phyloP scores from a whole-genome alignment of 441 rosid genomes.

The Erysimum cheiri region DNA sequence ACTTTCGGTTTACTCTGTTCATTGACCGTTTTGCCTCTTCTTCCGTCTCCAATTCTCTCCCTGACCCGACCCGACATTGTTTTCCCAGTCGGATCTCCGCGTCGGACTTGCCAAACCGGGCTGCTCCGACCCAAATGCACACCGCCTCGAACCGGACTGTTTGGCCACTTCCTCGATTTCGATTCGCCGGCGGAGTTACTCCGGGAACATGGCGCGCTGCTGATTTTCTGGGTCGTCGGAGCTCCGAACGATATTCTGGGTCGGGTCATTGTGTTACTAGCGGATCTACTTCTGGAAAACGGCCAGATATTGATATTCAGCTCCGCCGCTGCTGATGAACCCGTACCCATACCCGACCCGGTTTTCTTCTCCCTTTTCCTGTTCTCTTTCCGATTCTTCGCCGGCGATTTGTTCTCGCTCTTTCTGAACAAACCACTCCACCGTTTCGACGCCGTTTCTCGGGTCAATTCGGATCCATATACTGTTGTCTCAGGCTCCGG shows the following conservation, averaged over 20 bases:
- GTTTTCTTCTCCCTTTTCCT: constrained; percentile 45
- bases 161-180: constrained; percentile 73
- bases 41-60: constrained; percentile 41
- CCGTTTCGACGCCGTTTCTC: constrained; percentile 33
- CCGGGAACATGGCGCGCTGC: constrained; percentile 83
- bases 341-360: constrained; percentile 34
- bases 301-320: constrained; percentile 83
- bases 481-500: constrained; percentile 30
- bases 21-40: constrained; percentile 5
- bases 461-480: constrained; percentile 29
- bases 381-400: constrained; percentile 43
- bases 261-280: constrained; percentile 58
- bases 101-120: constrained; percentile 77
- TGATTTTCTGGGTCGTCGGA: constrained; percentile 55
- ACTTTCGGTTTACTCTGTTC: constrained; percentile 43
- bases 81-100: constrained; percentile 44
- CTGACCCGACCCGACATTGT: constrained; percentile 25
- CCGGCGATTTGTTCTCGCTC: constrained; percentile 26
- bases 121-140: constrained; percentile 76
- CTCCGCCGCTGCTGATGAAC: constrained; percentile 47
- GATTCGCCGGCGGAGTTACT: constrained; percentile 81
- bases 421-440: constrained; percentile 36
- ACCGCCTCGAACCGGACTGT: constrained; percentile 63
- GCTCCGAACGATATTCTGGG: constrained; percentile 50
- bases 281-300: constrained; percentile 79